Base-by-base conservation (phyloP, 176 grass and related monocot species). In the Microstegium vimineum region DNA sequence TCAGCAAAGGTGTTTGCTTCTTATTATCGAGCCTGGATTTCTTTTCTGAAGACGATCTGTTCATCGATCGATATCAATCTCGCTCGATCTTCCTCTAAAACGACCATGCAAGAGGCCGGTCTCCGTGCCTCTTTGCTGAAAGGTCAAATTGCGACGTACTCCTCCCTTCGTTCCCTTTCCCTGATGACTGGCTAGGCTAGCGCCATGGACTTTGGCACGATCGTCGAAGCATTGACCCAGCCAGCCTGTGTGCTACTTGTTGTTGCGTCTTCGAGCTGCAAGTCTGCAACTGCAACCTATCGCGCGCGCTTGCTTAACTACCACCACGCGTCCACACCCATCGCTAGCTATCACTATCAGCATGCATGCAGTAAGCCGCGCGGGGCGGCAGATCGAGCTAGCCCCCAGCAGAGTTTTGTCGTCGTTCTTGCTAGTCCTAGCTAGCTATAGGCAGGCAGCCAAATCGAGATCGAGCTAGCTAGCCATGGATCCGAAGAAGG, bases 221-320 rank as follows among this genome's bases (percentile, higher is more conserved):
- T 83, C 66, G 23, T 43, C 41, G 41, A 82, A 62, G 64, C 72
- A 77, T 77, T 77, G 73, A 87, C 85, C 10, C 7, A 12, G 52
- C n/a, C 10, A 49, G 17, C 15, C 49, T 25, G 18, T 25, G 18
- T 46, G 40, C 16, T 71, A 13, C 68, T 38, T 49, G n/a, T 66
- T 66, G 41, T 43, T 43, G 30, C 42, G 71, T 66, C 71, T 20
- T 38, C 16, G 64, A 26, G 17, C 28, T 8, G 69, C 27, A 9
- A 66, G 62, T n/a, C n/a, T n/a, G n/a, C n/a, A n/a, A n/a, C n/a
- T n/a, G n/a, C 42, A 5, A 43, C 0, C 62, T 17, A 1, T 3
- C 62, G 30, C 15, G n/a, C n/a, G n/a, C n/a, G n/a, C n/a, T n/a
- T n/a, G n/a, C n/a, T n/a, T n/a, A n/a, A n/a, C n/a, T n/a, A n/a